Evolutionary conservation across 495 filamentous ascomycete genomes (phyloP).

Genomic region (Neurospora sp.): DNA sequence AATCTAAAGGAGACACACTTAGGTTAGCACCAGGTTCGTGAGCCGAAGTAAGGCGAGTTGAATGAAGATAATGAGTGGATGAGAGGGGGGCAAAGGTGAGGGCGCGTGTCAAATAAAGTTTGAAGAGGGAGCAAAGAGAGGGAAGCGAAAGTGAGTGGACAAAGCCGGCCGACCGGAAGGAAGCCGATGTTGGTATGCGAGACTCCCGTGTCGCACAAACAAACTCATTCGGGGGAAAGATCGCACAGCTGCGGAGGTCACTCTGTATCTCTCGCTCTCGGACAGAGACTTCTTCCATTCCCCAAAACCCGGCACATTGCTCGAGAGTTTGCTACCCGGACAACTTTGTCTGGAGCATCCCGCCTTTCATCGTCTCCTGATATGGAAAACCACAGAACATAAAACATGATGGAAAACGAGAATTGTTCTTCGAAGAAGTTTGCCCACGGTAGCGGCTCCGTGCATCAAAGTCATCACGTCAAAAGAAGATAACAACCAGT

Average conservation of each 20-base stretch:
- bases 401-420: neutral
- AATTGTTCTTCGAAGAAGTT: neutral
- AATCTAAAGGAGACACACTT: constrained; percentile 39
- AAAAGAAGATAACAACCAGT: neutral
- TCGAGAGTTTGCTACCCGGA: neutral
- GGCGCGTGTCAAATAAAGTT: neutral
- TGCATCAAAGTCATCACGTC: neutral
- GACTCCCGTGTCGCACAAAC: neutral
- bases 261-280: neutral
- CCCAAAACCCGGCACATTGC: neutral
- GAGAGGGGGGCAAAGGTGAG: neutral
- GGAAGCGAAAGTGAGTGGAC: neutral
- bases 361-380: neutral
- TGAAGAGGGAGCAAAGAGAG: neutral
- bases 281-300: neutral
- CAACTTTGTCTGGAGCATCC: neutral
- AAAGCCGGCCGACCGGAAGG: neutral
- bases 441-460: neutral
- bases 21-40: constrained; percentile 7
- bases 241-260: neutral
- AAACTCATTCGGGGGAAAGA: neutral
- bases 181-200: neutral
- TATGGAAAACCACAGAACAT: neutral
- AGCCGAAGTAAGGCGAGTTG: neutral
- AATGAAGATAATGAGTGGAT: neutral